Conservation (phyloP, 352 stramenopile genomes). For the Phytophthora quininea region DNA sequence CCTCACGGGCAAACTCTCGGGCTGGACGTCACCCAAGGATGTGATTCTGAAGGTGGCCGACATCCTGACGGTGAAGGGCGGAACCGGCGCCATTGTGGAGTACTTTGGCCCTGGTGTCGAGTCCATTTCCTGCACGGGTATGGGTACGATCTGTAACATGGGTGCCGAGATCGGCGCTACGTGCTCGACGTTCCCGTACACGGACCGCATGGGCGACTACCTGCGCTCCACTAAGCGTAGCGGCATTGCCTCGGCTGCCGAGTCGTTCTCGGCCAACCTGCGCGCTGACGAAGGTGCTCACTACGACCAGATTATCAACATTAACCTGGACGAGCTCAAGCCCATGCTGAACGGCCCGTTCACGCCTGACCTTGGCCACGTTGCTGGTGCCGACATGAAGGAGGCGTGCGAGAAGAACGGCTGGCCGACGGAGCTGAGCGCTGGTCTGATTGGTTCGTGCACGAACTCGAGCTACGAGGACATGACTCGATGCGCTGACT, state of each 20-base stretch:
- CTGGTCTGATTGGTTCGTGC: conserved; percentile 94
- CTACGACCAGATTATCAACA: conserved; percentile 95
- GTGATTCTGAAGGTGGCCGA: conserved; percentile 95
- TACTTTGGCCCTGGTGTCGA: conserved; percentile 94
- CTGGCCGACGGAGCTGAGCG: conserved; percentile 90
- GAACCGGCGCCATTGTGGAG: conserved; percentile 93
- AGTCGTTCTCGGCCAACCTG: conserved; percentile 89
- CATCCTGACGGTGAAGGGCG: conserved; percentile 94
- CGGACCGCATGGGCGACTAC: conserved; percentile 92
- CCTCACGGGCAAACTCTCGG: conserved; percentile 92
- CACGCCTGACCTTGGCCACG: conserved; percentile 91
- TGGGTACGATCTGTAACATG: conserved; percentile 97
- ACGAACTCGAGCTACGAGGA: conserved; percentile 96
- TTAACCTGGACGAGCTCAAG: conserved; percentile 91
- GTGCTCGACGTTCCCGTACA: conserved; percentile 95
- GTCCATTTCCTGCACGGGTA: conserved; percentile 94
- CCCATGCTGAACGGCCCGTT: conserved; percentile 93
- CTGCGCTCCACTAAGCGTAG: conserved; percentile 89
- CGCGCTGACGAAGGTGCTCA: conserved; percentile 89
- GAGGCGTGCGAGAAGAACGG: conserved; percentile 84
- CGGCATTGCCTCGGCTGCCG: conserved; percentile 88
- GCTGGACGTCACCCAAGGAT: conserved; percentile 94
- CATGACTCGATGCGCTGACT: conserved; percentile 90
- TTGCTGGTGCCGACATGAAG: conserved; percentile 74
- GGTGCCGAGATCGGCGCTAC: conserved; percentile 94